Percentiles rank a stretch among this genome's conserved stretches.
Conservation (phyloP, 1,139 yeast species). For the Blastobotrys persicus region DNA sequence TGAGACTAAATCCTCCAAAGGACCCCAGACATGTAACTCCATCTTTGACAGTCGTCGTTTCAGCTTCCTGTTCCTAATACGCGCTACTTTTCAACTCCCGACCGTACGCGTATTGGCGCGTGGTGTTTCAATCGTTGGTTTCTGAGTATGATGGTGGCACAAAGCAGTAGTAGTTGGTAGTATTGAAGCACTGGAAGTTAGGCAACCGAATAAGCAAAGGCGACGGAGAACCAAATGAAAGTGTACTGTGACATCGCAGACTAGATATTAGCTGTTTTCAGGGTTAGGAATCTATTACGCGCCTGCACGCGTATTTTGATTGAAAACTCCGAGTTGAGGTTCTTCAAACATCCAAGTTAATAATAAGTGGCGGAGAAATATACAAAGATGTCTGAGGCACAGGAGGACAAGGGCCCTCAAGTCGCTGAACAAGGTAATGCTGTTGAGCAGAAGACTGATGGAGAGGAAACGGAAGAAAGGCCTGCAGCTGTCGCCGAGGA, state of each 20-base stretch:
- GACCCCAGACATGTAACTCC: constrained; percentile 60
- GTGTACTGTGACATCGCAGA: too few species aligned
- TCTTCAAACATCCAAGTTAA: too few species aligned
- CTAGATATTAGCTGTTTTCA: too few species aligned
- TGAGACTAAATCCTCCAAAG: constrained; percentile 30
- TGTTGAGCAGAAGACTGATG: background rate
- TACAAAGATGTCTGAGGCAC: background rate
- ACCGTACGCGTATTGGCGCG: too few species aligned
- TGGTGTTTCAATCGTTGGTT: too few species aligned
- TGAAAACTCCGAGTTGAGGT: background rate
- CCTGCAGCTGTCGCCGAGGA: constrained; percentile 2
- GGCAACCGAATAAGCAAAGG: too few species aligned
- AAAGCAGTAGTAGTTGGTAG: too few species aligned
- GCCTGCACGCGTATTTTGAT: background rate
- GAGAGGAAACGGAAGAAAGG: constrained; percentile 1
- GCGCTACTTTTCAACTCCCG: too few species aligned
- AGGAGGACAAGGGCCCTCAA: background rate
- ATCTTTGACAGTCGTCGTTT: constrained; percentile 4
- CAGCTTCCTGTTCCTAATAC: too few species aligned
- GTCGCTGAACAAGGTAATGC: background rate
- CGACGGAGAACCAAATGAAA: too few species aligned
- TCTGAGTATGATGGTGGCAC: too few species aligned
- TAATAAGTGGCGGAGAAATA: background rate
- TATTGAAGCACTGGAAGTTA: too few species aligned
- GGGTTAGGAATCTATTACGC: background rate